Percentiles rank a stretch among this genome's conserved stretches.
Conservation (phyloP, 1,139 yeast genomes). For the Candida anutae region DNA sequence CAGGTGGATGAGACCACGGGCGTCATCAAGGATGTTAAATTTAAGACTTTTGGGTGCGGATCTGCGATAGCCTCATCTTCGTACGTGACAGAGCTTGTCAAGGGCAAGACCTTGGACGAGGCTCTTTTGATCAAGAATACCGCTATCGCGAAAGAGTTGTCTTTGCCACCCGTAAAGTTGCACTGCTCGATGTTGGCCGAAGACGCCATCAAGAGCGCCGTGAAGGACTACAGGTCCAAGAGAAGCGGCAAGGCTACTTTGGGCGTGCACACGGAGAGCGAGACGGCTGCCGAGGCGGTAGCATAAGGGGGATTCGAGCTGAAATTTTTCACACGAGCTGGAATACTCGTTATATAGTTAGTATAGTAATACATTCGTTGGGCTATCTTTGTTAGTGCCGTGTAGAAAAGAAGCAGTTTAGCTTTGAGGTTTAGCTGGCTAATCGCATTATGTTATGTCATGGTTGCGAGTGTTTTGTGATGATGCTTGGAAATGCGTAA, state of each 20-base stretch:
- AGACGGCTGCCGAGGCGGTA: too few species aligned
- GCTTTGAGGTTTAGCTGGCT: too few species aligned
- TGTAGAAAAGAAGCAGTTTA: too few species aligned
- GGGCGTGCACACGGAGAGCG: too few species aligned
- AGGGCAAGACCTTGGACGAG: slow-evolving; percentile 92
- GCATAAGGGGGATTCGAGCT: too few species aligned
- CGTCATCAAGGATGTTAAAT: slow-evolving; percentile 86
- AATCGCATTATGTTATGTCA: too few species aligned
- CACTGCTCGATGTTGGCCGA: slow-evolving; percentile 99
- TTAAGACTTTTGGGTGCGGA: slow-evolving; percentile 98
- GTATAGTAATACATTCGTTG: too few species aligned
- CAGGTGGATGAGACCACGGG: slow-evolving; percentile 89
- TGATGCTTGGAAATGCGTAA: too few species aligned
- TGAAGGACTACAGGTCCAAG: slow-evolving; percentile 87
- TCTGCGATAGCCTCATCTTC: slow-evolving; percentile 95
- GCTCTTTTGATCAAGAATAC: slow-evolving; percentile 89
- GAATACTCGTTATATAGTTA: too few species aligned
- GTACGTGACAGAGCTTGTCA: slow-evolving; percentile 88
- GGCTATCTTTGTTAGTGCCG: too few species aligned
- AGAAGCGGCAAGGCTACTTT: slow-evolving; percentile 41
- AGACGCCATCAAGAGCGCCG: slow-evolving; percentile 96
- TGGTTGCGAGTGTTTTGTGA: too few species aligned
- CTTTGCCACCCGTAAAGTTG: slow-evolving; percentile 92
- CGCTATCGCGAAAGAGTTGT: slow-evolving; percentile 84
- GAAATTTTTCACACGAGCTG: too few species aligned